Conservation (phyloP, 495 filamentous ascomycete species). For the Penicillium egyptiacum region DNA sequence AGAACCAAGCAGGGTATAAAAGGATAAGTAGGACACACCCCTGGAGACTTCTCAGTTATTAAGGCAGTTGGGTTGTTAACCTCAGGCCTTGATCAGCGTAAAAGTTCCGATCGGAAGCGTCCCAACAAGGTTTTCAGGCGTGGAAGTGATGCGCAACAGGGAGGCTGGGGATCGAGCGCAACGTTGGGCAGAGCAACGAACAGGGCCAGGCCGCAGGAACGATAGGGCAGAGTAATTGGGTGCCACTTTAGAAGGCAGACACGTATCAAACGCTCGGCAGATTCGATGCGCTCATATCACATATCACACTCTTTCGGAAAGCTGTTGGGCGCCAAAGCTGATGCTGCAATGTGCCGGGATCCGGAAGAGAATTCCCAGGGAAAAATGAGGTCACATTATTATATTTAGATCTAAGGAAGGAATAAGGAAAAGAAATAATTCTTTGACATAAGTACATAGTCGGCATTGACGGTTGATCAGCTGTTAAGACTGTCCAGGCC, state of each 20-base stretch:
- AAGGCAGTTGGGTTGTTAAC: conserved; percentile 11
- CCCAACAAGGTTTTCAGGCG: conserved; percentile 4
- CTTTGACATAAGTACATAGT: background rate
- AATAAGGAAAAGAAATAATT: background rate
- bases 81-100: conserved; percentile 17
- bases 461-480: background rate
- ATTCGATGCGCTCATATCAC: conserved; percentile 21
- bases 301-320: conserved; percentile 7
- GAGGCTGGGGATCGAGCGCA: conserved; percentile 27
- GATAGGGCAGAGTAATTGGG: conserved; percentile 30
- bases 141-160: conserved; percentile 15
- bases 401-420: background rate
- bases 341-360: conserved; percentile 14
- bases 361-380: background rate
- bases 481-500: background rate
- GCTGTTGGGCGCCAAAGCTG: conserved; percentile 24
- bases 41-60: background rate
- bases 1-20: conserved; percentile 5
- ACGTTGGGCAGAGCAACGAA: conserved; percentile 34
- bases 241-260: conserved; percentile 32
- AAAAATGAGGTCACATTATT: background rate
- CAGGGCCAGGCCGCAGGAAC: conserved; percentile 17
- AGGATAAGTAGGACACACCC: conserved; percentile 14
- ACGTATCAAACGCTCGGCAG: conserved; percentile 21
- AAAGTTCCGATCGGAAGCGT: conserved; percentile 18